These are phyloP conservation scores for Rhododendron vialii DNA, from an alignment of 148 eudicot species.

Conservation along the genomic window DNA sequence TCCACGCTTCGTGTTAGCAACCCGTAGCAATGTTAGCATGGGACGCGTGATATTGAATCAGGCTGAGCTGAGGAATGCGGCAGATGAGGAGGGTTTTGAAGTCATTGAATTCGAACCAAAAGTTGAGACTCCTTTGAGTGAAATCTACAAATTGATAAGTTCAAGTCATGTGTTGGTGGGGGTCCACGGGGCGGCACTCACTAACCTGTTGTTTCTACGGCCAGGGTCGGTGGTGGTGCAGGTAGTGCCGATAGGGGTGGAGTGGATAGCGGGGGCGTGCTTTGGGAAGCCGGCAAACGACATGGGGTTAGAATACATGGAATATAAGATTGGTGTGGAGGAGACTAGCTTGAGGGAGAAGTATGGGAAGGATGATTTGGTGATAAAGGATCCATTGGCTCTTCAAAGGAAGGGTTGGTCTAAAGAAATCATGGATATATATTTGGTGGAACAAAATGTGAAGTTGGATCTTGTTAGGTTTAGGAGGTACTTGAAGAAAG, in stretches of 20 bases:
- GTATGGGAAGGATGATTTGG: constrained; percentile 30
- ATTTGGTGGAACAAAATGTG: constrained; percentile 57
- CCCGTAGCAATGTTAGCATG: constrained; percentile 22
- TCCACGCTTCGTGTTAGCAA: constrained; percentile 39
- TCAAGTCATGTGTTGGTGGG: constrained; percentile 53
- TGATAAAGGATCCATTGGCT: constrained; percentile 33
- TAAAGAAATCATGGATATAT: constrained; percentile 28
- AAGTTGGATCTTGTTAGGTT: constrained; percentile 36
- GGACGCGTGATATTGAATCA: constrained; percentile 46
- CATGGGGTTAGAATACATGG: constrained; percentile 43
- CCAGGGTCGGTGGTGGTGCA: constrained; percentile 42
- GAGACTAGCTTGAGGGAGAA: constrained; percentile 46
- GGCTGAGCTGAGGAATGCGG: constrained; percentile 14
- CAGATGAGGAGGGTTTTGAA: constrained; percentile 42
- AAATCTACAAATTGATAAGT: constrained; percentile 32
- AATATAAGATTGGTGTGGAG: constrained; percentile 37
- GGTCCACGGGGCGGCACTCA: constrained; percentile 59
- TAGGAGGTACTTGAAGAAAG: constrained; percentile 34
- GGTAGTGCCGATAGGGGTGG: constrained; percentile 44
- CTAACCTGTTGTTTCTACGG: constrained; percentile 45
- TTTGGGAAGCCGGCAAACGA: constrained; percentile 39
- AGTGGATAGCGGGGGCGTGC: constrained; percentile 35
- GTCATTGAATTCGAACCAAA: constrained; percentile 42
- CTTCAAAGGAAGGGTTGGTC: constrained; percentile 22
- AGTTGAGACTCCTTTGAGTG: constrained; percentile 25